phyloP scores from a whole-genome alignment of 257 asterid species.

The Fraxinus anomala region DNA sequence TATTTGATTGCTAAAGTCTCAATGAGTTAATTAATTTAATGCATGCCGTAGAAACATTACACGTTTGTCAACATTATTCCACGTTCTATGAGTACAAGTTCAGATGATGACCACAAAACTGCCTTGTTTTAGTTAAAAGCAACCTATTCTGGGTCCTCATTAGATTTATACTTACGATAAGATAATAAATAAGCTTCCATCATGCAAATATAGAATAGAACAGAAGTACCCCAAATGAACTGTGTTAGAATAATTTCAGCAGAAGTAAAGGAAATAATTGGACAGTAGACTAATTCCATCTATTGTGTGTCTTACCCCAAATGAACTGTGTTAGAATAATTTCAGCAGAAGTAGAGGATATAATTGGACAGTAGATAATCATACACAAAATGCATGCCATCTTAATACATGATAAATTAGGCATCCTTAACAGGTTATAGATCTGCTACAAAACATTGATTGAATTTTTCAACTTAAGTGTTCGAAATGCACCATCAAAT shows the following conservation, averaged over 20 bases:
- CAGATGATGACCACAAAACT: background rate
- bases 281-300: background rate
- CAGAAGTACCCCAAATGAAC: background rate
- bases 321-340: background rate
- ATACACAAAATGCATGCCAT: background rate
- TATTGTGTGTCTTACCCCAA: background rate
- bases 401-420: constrained; percentile 6
- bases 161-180: background rate
- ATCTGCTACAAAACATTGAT: background rate
- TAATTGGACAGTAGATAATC: background rate
- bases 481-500: constrained; percentile 11
- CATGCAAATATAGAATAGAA: background rate
- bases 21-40: background rate
- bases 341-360: background rate
- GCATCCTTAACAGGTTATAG: background rate
- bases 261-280: background rate
- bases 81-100: background rate
- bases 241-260: background rate
- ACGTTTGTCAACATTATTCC: constrained; percentile 10
- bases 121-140: background rate
- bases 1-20: background rate
- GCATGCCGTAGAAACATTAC: constrained; percentile 17
- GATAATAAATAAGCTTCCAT: constrained; percentile 1
- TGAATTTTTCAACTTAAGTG: background rate
- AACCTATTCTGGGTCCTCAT: background rate